Percentiles rank a stretch among this genome's conserved stretches.
These are phyloP conservation scores for Chalaropsis ovoidea DNA, from an alignment of 2,329 filamentous ascomycete species.

Conservation along the genomic window DNA sequence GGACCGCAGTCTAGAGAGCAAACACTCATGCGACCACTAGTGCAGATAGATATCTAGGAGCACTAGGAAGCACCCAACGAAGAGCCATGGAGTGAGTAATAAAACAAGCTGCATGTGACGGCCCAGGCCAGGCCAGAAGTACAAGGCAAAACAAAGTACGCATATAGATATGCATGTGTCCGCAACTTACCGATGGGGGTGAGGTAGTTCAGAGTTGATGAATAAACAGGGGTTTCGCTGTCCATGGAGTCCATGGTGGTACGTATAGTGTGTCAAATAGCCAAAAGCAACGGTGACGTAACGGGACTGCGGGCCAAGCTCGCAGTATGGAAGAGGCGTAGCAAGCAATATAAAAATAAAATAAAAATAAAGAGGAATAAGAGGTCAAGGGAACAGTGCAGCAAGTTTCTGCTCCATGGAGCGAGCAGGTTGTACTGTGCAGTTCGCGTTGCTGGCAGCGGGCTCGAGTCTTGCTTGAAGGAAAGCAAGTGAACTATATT, in stretches of 20 bases:
- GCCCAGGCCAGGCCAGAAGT: not conserved
- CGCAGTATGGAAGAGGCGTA: not conserved
- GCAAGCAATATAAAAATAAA: not conserved
- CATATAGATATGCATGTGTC: not conserved
- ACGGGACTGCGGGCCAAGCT: not conserved
- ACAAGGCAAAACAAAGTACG: not conserved
- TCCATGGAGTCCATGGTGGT: not conserved
- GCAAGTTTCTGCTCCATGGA: not conserved
- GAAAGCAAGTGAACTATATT: not conserved
- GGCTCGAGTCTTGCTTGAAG: not conserved
- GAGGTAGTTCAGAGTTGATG: conserved; percentile 6
- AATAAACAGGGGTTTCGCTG: conserved; percentile 8
- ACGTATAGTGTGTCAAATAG: not conserved
- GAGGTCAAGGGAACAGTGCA: not conserved
- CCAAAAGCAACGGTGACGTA: not conserved
- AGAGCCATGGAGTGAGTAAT: not conserved
- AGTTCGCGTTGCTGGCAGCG: not conserved
- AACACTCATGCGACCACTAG: not conserved
- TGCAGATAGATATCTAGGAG: not conserved
- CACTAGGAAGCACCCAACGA: not conserved
- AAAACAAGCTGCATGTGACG: too few species aligned
- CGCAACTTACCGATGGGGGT: conserved; percentile 7
- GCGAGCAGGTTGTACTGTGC: not conserved
- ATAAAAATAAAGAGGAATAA: not conserved
- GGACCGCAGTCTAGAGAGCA: too few species aligned